Conservation (phyloP, 305 asterid genomes). For the Solanum hybrid region DNA sequence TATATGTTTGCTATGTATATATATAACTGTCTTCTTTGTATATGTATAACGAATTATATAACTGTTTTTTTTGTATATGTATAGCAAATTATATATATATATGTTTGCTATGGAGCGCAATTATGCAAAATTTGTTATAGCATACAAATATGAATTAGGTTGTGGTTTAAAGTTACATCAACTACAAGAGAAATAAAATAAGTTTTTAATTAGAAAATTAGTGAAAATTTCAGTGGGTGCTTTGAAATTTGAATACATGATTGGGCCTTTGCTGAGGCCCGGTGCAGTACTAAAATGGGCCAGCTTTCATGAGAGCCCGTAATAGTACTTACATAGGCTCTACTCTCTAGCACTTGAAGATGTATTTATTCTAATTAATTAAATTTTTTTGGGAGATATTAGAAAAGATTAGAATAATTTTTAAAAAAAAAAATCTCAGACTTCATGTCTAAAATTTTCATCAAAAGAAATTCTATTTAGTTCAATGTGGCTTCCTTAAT, state of each 20-base stretch:
- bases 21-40: too few relatives aligned
- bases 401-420: background rate
- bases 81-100: too few relatives aligned
- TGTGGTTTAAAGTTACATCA: too few relatives aligned
- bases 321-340: background rate
- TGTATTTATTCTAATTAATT: background rate
- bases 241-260: background rate
- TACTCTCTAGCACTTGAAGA: background rate
- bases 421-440: fast-evolving
- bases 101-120: too few relatives aligned
- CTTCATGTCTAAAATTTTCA: background rate
- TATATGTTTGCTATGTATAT: too few relatives aligned
- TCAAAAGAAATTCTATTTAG: background rate
- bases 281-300: background rate
- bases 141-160: too few relatives aligned
- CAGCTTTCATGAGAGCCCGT: background rate
- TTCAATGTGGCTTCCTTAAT: background rate
- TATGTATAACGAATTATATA: too few relatives aligned
- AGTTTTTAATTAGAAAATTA: background rate
- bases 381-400: background rate
- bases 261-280: background rate
- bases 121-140: too few relatives aligned
- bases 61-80: too few relatives aligned
- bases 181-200: too few relatives aligned
- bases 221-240: background rate